These are phyloP conservation scores for Lachnellula hyalina DNA, from an alignment of 2,329 filamentous ascomycete species.

Conservation along the genomic window DNA sequence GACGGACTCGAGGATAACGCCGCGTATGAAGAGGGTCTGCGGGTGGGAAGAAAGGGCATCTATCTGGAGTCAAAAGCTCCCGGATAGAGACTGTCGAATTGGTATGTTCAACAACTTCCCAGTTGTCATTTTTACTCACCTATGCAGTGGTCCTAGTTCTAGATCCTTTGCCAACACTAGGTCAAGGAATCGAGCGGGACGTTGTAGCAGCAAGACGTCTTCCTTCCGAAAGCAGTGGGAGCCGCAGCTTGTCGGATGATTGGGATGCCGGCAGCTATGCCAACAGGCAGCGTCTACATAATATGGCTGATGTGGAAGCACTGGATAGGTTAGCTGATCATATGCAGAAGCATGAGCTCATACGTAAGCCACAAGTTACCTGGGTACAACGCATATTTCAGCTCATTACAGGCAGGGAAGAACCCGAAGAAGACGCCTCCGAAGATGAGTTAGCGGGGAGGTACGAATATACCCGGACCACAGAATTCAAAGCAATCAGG, in stretches of 20 bases:
- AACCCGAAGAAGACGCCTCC: background rate
- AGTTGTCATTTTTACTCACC: background rate
- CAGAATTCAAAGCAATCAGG: background rate
- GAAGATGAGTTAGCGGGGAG: background rate
- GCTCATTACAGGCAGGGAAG: background rate
- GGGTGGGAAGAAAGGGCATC: constrained; percentile 19
- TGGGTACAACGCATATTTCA: background rate
- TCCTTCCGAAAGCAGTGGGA: background rate
- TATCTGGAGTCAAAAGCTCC: constrained; percentile 16
- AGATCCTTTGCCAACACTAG: constrained; percentile 6
- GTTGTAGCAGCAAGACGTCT: background rate
- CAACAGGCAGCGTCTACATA: background rate
- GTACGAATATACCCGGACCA: background rate
- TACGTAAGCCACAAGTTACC: background rate
- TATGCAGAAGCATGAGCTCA: background rate
- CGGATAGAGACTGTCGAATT: constrained; percentile 5
- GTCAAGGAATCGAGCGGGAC: background rate
- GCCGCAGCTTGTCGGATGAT: background rate
- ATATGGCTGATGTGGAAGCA: background rate
- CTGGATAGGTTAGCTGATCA: background rate
- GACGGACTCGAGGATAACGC: constrained; percentile 15
- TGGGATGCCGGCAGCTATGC: too few relatives aligned
- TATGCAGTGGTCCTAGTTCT: constrained; percentile 6
- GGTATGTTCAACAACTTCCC: background rate
- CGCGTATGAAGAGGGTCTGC: constrained; percentile 7